Conservation (phyloP, 495 filamentous ascomycete genomes). For the Aspergillus panamensis region DNA sequence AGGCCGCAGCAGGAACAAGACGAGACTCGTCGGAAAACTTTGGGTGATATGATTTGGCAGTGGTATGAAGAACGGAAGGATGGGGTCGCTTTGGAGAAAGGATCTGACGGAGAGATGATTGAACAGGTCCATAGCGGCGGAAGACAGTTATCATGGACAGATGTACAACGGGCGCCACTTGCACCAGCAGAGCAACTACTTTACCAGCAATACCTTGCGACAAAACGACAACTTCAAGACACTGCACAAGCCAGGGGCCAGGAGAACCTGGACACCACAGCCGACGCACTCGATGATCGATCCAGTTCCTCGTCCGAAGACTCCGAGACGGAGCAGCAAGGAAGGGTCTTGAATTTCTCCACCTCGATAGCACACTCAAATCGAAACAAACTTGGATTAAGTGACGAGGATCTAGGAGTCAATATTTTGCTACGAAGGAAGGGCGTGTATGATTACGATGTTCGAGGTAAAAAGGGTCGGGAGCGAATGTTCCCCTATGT, state of each 20-base stretch:
- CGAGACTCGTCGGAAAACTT: constrained; percentile 33
- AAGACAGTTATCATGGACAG: constrained; percentile 54
- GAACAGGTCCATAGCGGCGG: constrained; percentile 65
- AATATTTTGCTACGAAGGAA: constrained; percentile 87
- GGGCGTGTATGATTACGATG: constrained; percentile 85
- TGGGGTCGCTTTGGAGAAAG: constrained; percentile 57
- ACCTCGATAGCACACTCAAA: constrained; percentile 75
- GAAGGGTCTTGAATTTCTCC: constrained; percentile 84
- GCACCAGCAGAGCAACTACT: constrained; percentile 68
- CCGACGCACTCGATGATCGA: constrained; percentile 78
- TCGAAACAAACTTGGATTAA: constrained; percentile 75
- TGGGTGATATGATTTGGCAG: constrained; percentile 63
- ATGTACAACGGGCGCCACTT: constrained; percentile 60
- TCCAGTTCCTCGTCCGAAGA: constrained; percentile 84
- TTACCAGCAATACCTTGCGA: constrained; percentile 89
- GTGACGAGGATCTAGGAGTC: constrained; percentile 82
- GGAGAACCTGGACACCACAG: constrained; percentile 61
- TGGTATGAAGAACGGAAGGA: constrained; percentile 68
- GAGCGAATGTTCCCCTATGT: constrained; percentile 92
- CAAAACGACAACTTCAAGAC: constrained; percentile 73
- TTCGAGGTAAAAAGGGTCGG: constrained; percentile 86
- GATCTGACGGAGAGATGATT: constrained; percentile 55
- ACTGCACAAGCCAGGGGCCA: constrained; percentile 65
- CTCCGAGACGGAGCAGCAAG: constrained; percentile 86
- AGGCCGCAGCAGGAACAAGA: constrained; percentile 31